phyloP scores from a whole-genome alignment of 2,329 filamentous ascomycete species.

The Rasamsonia emersonii region DNA sequence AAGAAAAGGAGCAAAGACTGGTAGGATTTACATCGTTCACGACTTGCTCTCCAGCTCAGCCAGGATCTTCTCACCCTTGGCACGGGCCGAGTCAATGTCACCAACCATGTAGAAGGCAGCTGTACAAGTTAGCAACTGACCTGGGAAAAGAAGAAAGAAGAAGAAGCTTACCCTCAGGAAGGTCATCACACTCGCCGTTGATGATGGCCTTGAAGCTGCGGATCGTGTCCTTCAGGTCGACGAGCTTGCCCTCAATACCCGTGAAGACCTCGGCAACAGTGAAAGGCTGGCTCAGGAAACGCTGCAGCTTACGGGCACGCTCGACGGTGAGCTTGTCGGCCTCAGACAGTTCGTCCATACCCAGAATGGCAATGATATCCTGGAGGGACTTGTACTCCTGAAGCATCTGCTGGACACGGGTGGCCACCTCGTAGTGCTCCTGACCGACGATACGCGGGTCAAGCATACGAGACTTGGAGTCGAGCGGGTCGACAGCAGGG shows the following conservation, averaged over 20 bases:
- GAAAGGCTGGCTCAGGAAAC: conserved; percentile 99
- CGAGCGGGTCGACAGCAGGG: conserved; percentile 98
- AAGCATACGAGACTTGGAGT: conserved; percentile 99
- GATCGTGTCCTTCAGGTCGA: conserved; percentile 98
- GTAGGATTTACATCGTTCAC: conserved; percentile 29
- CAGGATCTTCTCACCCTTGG: conserved; percentile 99
- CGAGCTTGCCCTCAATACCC: conserved; percentile 90
- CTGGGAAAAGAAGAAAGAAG: background rate
- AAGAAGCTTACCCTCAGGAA: conserved; percentile 70
- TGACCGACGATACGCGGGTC: conserved; percentile 97
- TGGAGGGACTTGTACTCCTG: conserved; percentile 99
- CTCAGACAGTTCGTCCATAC: conserved; percentile 99
- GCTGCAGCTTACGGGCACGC: conserved; percentile 99
- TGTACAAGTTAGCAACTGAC: conserved; percentile 16
- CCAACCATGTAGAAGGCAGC: conserved; percentile 95
- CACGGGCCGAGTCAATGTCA: conserved; percentile 82
- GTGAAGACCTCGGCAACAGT: conserved; percentile 66
- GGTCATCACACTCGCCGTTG: conserved; percentile 85
- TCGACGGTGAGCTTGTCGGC: conserved; percentile 99
- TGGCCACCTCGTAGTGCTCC: conserved; percentile 93
- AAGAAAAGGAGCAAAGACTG: conserved; percentile 11
- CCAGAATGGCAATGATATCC: conserved; percentile 99
- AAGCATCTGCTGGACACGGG: conserved; percentile 96
- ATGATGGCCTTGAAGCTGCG: conserved; percentile 95
- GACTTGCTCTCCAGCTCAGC: conserved; percentile 69